These are phyloP conservation scores for Dendrocalamus latiflorus DNA, from an alignment of 202 grass and related monocot species.

Conservation along the genomic window DNA sequence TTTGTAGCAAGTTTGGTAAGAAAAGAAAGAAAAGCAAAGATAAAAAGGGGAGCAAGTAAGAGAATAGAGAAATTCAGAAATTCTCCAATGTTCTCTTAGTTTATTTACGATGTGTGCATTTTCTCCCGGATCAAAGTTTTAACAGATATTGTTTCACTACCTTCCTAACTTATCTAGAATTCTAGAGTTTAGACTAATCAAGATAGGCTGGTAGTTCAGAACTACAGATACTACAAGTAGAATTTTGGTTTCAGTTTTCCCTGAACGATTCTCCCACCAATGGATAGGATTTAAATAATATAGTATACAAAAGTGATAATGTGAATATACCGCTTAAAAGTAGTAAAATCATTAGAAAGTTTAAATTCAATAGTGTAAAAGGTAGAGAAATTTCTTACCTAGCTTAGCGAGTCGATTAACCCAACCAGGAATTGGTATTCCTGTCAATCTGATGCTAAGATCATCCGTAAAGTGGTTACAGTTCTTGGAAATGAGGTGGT, in stretches of 20 bases:
- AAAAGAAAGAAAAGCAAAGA: too few relatives aligned
- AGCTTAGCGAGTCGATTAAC: constrained; percentile 88
- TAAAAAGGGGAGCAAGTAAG: too few relatives aligned
- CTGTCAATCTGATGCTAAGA: constrained; percentile 65
- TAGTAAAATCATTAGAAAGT: constrained; percentile 13
- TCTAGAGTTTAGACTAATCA: neutral
- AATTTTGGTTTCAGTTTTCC: neutral
- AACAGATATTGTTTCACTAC: neutral
- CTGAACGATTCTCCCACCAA: neutral
- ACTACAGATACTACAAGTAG: neutral
- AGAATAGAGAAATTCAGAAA: too few relatives aligned
- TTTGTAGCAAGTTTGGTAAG: too few relatives aligned
- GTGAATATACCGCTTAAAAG: neutral
- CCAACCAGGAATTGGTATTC: constrained; percentile 80
- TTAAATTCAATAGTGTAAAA: constrained; percentile 24
- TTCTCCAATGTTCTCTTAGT: too few relatives aligned
- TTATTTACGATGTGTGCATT: too few relatives aligned
- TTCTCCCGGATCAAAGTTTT: too few relatives aligned
- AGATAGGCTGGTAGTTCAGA: neutral
- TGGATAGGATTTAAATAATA: neutral
- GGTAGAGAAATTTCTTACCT: constrained; percentile 44
- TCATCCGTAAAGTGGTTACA: constrained; percentile 98
- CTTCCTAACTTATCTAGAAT: constrained; percentile 12
- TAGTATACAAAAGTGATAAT: neutral
- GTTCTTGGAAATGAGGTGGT: constrained; percentile 97